Percentiles rank a stretch among this genome's conserved stretches.
Conservation (phyloP, 2,329 filamentous ascomycete genomes). For the Fusarium dimerum region DNA sequence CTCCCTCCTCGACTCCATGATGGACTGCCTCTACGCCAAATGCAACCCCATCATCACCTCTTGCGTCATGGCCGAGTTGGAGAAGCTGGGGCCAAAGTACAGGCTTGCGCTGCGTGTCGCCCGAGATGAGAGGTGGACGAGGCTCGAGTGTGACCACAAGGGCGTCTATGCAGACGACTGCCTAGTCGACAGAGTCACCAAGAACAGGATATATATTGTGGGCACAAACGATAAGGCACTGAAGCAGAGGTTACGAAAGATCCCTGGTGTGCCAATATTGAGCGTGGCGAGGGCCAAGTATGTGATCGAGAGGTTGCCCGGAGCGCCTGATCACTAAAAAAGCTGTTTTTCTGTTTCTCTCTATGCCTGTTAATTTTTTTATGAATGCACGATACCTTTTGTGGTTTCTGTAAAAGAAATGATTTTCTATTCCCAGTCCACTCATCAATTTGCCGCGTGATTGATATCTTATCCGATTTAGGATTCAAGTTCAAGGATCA, state of each 20-base stretch:
- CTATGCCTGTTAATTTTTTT: neutral
- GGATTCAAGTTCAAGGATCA: too few relatives aligned
- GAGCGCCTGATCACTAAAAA: slow-evolving; percentile 64
- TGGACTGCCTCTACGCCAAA: slow-evolving; percentile 92
- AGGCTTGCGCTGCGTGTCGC: slow-evolving; percentile 83
- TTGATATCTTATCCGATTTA: too few relatives aligned
- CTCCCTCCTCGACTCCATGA: slow-evolving; percentile 82
- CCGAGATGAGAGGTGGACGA: slow-evolving; percentile 83
- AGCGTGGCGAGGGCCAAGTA: slow-evolving; percentile 89
- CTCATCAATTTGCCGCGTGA: too few relatives aligned
- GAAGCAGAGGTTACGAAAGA: slow-evolving; percentile 80
- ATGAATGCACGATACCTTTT: neutral
- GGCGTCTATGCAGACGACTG: slow-evolving; percentile 83
- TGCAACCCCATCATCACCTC: slow-evolving; percentile 83
- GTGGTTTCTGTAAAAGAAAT: neutral
- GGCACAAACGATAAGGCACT: slow-evolving; percentile 78
- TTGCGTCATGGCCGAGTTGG: slow-evolving; percentile 79
- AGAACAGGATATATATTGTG: slow-evolving; percentile 77
- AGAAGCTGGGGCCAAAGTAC: slow-evolving; percentile 89
- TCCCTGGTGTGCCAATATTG: slow-evolving; percentile 68
- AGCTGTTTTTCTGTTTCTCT: slow-evolving; percentile 4
- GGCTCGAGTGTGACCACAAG: slow-evolving; percentile 87
- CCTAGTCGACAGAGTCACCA: slow-evolving; percentile 71
- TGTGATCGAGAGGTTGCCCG: slow-evolving; percentile 87
- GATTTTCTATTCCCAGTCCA: too few relatives aligned